Conservation (phyloP, 83 land plant species). For the Picea abies region DNA sequence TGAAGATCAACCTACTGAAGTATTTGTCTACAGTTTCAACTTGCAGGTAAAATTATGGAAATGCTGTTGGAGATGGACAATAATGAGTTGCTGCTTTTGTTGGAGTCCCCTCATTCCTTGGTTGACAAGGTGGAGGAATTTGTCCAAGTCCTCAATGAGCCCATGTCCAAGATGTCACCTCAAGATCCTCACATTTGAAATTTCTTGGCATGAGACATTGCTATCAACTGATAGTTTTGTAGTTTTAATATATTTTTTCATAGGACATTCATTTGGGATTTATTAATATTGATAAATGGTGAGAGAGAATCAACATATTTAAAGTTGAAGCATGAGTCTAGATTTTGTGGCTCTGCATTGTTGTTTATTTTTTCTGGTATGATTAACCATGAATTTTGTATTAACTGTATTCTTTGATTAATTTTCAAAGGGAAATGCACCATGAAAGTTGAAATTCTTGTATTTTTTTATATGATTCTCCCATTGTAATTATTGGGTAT, state of each 20-base stretch:
- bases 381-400: neutral
- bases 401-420: neutral
- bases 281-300: neutral
- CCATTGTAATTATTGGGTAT: conserved; percentile 5
- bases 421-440: neutral
- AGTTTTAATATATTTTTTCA: neutral
- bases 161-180: neutral
- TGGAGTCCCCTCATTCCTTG: conserved; percentile 78
- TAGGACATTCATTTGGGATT: conserved; percentile 13
- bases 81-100: conserved; percentile 60
- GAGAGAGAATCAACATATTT: neutral
- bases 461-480: neutral
- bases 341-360: neutral
- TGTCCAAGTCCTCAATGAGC: conserved; percentile 52
- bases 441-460: neutral
- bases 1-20: no score
- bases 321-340: conserved; percentile 2
- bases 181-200: neutral
- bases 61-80: conserved; percentile 93
- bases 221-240: conserved; percentile 7
- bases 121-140: conserved; percentile 76
- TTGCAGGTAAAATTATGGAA: conserved; percentile 83
- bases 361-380: neutral
- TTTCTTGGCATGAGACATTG: neutral
- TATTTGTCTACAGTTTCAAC: conserved; percentile 43